Evolutionary conservation across 495 filamentous ascomycete species (phyloP), one percentile per base, ranked within the genome.

Genomic region (Xylaria nigripes): DNA sequence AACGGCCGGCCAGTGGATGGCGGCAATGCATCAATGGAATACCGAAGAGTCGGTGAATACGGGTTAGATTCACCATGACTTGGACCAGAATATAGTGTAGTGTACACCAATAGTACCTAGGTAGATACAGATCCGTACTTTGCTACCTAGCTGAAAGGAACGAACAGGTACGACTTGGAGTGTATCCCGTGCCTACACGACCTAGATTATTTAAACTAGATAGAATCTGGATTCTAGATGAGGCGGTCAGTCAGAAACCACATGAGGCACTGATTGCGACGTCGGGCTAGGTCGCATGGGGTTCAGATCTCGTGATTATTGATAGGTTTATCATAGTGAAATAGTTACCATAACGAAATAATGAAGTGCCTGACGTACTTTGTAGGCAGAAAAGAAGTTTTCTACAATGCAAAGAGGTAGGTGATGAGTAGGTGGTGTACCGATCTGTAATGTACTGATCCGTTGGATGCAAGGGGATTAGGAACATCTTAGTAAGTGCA

Each of bases 31-130:
- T 21, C 41, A 38, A 24, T 36, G 18, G 43, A n/a, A 19, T 47
- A 32, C 51, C 51, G 51, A 42, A 54, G 23, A 54, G 51, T 48
- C 51, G 51, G 51, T 54, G 51, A 47, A 22, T 45, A 41, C 19
- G 18, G 29, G 13, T 44, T 10, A 41, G 41, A 22, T 38, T 29
- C 21, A 19, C 42, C 25, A 27, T n/a, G 27, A 18, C n/a, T 13
- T 19, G n/a, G 18, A 24, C 29, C 36, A 36, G 22, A 25, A 29
- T 38, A 8, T 40, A 52, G 21, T 45, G 50, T 18, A 38, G 40
- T 16, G 18, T 8, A 2, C 2, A 25, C 6, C 23, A 45, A 6
- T 5, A 12, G n/a, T n/a, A 21, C 2, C n/a, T 42, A 42, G 2
- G 4, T 3, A 9, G 18, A 18, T 7, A 44, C 27, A 9, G 25